phyloP scores from a whole-genome alignment of 345 rosid genomes.

The Rhizophora mangle region DNA sequence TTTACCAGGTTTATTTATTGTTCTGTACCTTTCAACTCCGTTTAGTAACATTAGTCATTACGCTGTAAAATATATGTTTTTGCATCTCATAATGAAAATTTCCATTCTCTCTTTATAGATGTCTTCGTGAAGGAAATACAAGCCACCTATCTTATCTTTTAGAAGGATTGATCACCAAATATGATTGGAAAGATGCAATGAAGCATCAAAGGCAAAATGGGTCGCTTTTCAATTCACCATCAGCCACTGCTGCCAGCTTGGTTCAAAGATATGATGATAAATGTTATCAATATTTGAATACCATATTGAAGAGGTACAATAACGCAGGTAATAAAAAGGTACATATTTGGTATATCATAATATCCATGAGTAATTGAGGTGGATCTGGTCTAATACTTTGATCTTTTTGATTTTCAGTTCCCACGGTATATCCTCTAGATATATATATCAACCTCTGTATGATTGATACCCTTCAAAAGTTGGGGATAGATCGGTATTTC shows the following conservation, averaged over 20 bases:
- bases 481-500: conserved; percentile 19
- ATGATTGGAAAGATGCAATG: conserved; percentile 11
- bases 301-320: not conserved
- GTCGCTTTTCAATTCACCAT: conserved; percentile 14
- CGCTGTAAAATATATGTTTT: too few relatives aligned
- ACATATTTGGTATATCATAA: not conserved
- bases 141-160: conserved; percentile 5
- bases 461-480: conserved; percentile 6
- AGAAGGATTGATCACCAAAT: conserved; percentile 1
- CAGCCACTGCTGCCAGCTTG: conserved; percentile 20
- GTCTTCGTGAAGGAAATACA: not conserved
- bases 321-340: not conserved
- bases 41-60: too few relatives aligned
- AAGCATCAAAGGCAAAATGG: conserved; percentile 17
- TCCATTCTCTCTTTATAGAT: not conserved
- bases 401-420: not conserved
- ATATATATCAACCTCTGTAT: conserved; percentile 7
- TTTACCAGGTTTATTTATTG: not conserved
- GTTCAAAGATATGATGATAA: conserved; percentile 4
- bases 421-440: conserved; percentile 9
- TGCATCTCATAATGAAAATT: not conserved
- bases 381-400: not conserved
- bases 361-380: not conserved
- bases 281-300: conserved; percentile 4
- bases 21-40: too few relatives aligned